A percentile compares a stretch with the other conserved stretches of the same genome.
Evolutionary conservation across 768 basidiomycete species (phyloP).

Genomic region (Pulveroboletus sp.): DNA sequence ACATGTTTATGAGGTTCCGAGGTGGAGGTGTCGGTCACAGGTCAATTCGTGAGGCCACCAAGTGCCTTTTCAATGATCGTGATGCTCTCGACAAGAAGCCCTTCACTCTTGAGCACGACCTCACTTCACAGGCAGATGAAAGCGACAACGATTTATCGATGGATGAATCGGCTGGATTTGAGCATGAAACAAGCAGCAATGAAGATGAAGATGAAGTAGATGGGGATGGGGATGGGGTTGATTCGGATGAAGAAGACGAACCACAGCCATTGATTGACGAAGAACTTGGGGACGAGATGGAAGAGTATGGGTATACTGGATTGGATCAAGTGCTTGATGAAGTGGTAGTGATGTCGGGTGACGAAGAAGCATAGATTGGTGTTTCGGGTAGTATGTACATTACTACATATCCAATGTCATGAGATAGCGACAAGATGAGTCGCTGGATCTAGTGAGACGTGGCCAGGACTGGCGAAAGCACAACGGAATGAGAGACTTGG

Average conservation of each 20-base stretch:
- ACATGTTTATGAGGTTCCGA: background rate
- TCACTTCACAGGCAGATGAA: background rate
- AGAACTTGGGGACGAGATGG: slow-evolving; percentile 3
- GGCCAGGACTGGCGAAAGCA: no score
- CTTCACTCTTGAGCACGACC: background rate
- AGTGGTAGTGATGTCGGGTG: background rate
- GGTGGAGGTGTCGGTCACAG: background rate
- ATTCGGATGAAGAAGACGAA: no score
- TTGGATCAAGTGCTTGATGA: background rate
- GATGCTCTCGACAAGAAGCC: background rate
- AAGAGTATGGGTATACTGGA: background rate
- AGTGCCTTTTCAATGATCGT: background rate
- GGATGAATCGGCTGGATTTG: background rate
- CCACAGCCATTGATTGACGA: background rate
- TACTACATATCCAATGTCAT: no score
- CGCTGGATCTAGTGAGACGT: no score
- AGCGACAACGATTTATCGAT: background rate
- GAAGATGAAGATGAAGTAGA: background rate
- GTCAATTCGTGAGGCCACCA: background rate
- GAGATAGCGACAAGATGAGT: no score
- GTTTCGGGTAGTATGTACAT: no score
- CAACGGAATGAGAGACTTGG: no score
- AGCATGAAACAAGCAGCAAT: background rate
- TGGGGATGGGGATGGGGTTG: background rate
- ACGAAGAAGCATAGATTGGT: no score